These are phyloP conservation scores for Pezicula carpinea DNA, from an alignment of 2,329 filamentous ascomycete species.

Conservation along the genomic window DNA sequence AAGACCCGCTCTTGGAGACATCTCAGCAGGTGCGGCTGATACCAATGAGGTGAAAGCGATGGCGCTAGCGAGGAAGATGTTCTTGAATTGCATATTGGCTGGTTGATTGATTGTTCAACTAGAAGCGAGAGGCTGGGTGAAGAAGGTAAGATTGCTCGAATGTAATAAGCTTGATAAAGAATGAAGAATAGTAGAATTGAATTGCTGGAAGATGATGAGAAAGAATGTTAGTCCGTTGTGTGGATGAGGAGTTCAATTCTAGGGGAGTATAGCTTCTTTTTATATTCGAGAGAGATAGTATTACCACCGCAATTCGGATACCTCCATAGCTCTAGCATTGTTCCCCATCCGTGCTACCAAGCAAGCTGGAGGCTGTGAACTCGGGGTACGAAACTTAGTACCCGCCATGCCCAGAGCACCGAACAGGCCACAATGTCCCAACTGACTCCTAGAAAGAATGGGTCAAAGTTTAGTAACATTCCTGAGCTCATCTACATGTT, in stretches of 20 bases:
- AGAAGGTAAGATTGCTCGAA: neutral
- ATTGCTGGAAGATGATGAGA: neutral
- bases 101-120: neutral
- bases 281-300: neutral
- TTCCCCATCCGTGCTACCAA: no score
- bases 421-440: no score
- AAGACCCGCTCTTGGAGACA: neutral
- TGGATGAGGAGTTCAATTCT: neutral
- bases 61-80: slow-evolving; percentile 2
- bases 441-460: no score
- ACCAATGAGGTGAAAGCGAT: neutral
- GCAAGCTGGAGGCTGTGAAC: no score
- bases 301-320: no score
- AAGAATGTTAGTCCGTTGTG: neutral
- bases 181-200: neutral
- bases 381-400: no score
- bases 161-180: neutral
- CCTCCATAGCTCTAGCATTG: no score
- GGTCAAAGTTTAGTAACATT: no score
- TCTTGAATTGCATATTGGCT: slow-evolving; percentile 7
- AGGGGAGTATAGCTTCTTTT: neutral
- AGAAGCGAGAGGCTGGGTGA: neutral
- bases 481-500: no score
- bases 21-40: neutral
- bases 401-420: no score